Evolutionary conservation across 2,329 filamentous ascomycete genomes (phyloP).

Genomic region (Allantophomopsis cytisporea): DNA sequence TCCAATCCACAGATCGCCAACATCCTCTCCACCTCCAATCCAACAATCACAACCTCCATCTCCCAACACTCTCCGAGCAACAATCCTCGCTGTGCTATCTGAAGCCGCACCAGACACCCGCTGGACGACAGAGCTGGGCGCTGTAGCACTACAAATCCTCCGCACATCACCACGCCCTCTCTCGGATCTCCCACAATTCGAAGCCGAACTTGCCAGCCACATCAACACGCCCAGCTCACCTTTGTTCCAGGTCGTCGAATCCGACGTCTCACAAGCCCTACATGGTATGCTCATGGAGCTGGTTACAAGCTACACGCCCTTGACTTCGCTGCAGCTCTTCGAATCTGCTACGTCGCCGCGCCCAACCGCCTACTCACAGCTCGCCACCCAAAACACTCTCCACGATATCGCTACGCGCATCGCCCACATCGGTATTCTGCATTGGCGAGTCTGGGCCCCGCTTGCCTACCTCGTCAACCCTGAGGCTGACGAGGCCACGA

Average conservation of each 20-base stretch:
- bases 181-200: conserved; percentile 14
- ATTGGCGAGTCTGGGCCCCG: conserved; percentile 80
- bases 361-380: conserved; percentile 2
- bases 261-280: conserved; percentile 11
- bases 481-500: conserved; percentile 9
- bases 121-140: conserved; percentile 12
- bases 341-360: conserved; percentile 16
- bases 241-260: conserved; percentile 16
- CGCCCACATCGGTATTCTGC: conserved; percentile 70
- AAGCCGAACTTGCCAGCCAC: conserved; percentile 15
- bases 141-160: conserved; percentile 18
- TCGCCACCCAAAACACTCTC: conserved; percentile 15
- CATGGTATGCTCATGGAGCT: conserved; percentile 14
- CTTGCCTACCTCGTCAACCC: conserved; percentile 46
- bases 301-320: conserved; percentile 13
- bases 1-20: neutral
- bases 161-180: conserved; percentile 16
- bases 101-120: conserved; percentile 10
- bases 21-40: neutral
- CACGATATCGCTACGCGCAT: conserved; percentile 63
- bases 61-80: conserved; percentile 12
- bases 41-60: conserved; percentile 3
- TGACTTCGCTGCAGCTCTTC: conserved; percentile 18
- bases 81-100: conserved; percentile 16
- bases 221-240: conserved; percentile 14